Base-by-base conservation (phyloP, 768 basidiomycete genomes). In the Gloeopeniophorella convolvens region DNA sequence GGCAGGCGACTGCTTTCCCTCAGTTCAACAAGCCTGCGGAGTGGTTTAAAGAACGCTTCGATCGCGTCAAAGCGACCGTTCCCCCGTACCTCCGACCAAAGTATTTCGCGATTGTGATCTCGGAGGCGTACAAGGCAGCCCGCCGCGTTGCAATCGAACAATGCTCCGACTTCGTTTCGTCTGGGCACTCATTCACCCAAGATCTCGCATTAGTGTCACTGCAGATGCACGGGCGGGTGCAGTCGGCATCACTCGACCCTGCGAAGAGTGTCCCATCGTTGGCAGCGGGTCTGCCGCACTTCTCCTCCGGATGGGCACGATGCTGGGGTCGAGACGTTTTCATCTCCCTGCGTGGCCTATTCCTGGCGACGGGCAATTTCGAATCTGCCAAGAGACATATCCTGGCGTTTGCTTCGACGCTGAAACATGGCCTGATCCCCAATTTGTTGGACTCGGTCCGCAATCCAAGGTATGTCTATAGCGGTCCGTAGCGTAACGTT, bases 321-420 rank as follows among this genome's bases (percentile, higher is more conserved):
- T 92, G 89, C 63, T 99, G 96, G 96, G 96, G 96, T 3, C 80
- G 96, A 18, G 88, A 91, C 60, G 83, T 90, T 2, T 96, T 95
- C 68, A 96, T 96, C 63, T 95, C 92, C 3, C 68, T 96, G 16
- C 81, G 91, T 50, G 96, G 96, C 1, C 72, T 99, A 31, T 95
- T 98, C 71, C 71, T 98, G 62, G 86, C 92, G 0, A 97, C 94
- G 0, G 94, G 96, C 5, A 85, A 89, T 61, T 91, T 80, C 60
- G 79, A 78, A 27, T 91, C 78, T 6, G 95, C 96, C 0, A 85
- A 79, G 66, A 79, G 77, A 57, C 96, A 98, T 62, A 96, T 99
- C 50, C 68, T 97, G 49, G 84, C 93, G 0, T 98, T 98, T 64
- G 85, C 88, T 7, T 90, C 89, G 11, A 93, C 90, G 3, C 65